Percentiles rank a stretch among this genome's conserved stretches.
Conservation (phyloP, 148 eudicot genomes). For the Cornus suecica region DNA sequence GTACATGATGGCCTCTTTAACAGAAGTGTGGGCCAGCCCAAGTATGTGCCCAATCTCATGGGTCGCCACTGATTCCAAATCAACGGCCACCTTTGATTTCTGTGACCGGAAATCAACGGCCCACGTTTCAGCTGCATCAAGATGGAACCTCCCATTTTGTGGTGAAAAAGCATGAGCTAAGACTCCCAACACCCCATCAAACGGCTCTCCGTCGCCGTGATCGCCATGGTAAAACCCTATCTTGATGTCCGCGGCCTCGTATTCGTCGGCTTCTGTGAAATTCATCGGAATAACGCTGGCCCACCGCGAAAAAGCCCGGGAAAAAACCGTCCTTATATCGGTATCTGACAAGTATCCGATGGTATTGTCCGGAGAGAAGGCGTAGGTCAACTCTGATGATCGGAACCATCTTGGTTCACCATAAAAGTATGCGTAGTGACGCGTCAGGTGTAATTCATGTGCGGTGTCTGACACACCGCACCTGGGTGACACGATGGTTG, state of each 20-base stretch:
- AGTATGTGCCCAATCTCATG: constrained; percentile 51
- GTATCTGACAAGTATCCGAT: constrained; percentile 34
- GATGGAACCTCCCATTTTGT: constrained; percentile 43
- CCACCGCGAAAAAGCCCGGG: constrained; percentile 34
- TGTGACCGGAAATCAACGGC: constrained; percentile 30
- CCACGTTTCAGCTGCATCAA: constrained; percentile 46
- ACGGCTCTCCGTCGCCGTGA: constrained; percentile 52
- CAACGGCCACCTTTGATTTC: constrained; percentile 35
- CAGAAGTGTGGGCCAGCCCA: constrained; percentile 43
- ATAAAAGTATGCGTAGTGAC: constrained; percentile 36
- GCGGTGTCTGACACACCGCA: constrained; percentile 31
- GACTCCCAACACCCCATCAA: constrained; percentile 41
- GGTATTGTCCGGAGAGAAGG: constrained; percentile 27
- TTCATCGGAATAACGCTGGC: constrained; percentile 34
- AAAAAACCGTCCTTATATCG: constrained; percentile 21
- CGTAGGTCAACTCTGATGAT: constrained; percentile 33
- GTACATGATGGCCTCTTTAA: constrained; percentile 43
- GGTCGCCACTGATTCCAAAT: constrained; percentile 52
- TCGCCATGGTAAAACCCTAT: constrained; percentile 40
- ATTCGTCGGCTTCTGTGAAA: constrained; percentile 30
- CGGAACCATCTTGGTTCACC: constrained; percentile 55
- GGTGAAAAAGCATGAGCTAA: constrained; percentile 47
- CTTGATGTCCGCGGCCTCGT: constrained; percentile 29
- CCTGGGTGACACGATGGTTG: constrained; percentile 46
- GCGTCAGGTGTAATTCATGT: constrained; percentile 20